phyloP scores from a whole-genome alignment of 768 basidiomycete genomes.

The Naganishia onofrii region DNA sequence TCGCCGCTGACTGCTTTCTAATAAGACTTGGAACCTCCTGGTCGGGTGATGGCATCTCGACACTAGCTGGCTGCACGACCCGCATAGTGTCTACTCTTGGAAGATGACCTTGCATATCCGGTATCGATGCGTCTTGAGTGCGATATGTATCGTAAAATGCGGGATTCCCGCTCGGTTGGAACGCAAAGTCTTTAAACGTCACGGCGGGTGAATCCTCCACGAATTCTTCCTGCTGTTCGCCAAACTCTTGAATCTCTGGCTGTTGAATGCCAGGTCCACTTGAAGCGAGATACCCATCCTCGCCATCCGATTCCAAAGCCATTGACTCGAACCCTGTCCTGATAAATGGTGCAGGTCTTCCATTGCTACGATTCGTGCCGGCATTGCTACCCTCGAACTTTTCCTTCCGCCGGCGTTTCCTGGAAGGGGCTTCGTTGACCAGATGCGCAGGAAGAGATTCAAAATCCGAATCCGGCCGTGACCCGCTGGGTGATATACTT shows the following conservation, averaged over 20 bases:
- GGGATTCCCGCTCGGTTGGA: not conserved
- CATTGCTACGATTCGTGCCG: not conserved
- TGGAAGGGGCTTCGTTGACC: constrained; percentile 1
- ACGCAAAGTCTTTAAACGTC: not conserved
- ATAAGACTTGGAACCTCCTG: not conserved
- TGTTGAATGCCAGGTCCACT: no score
- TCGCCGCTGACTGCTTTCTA: not conserved
- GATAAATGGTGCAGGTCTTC: constrained; percentile 4
- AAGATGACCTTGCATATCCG: not conserved
- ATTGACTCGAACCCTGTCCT: constrained; percentile 13
- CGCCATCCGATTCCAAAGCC: constrained; percentile 5
- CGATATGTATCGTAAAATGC: constrained; percentile 12
- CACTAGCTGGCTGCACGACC: constrained; percentile 1
- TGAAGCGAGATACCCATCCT: constrained; percentile 1
- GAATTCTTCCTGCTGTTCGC: constrained; percentile 7
- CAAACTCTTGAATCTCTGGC: not conserved
- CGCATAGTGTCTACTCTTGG: not conserved
- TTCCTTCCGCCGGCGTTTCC: constrained; percentile 27
- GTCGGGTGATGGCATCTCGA: not conserved
- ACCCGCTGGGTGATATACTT: not conserved
- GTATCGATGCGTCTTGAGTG: not conserved
- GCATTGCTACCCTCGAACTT: not conserved
- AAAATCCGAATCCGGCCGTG: constrained; percentile 11
- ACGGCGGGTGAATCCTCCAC: not conserved
- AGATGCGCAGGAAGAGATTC: constrained; percentile 7